Evolutionary conservation across 2,329 filamentous ascomycete genomes (phyloP), one percentile per base, ranked within the genome.

Genomic region (Fusarium nematophilum): DNA sequence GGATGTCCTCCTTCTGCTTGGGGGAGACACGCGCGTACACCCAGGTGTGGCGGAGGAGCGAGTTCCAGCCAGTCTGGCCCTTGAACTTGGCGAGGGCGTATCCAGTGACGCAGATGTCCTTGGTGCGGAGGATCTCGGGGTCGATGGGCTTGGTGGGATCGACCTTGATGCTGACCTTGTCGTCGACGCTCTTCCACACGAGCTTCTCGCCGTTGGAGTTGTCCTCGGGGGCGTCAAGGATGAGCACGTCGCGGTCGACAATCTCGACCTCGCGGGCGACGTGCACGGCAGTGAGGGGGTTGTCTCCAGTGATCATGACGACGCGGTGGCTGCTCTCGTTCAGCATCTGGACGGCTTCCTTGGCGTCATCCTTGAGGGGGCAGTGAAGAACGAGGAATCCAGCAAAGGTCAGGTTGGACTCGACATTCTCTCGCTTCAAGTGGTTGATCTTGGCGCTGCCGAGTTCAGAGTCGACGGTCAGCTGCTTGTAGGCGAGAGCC

Each of bases 231-330:
- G 94, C 92, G 74, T 99, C 95, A 21, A 99, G 83, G 67, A 99
- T 98, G 56, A 98, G 84, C 48, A 95, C 92, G 27, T 98, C 93
- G 52, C 95, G 90, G 71, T 99, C 95, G 13, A 99, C 93, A 74
- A 99, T 99, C 75, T 99, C 95, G 21, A 99, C 95, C 74, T 97
- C 90, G 59, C 90, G 89, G 13, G 95, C 95, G 52, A 99, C 95
- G 72, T 99, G 94, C 9, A 97, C 92, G 64, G 95, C 95, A 33
- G 95, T 99, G 46, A 99, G 84, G 10, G 95, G 94, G 75, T 99
- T 99, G 76, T 99, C 95, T 73, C 95, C 95, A 57, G 95, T 99
- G 65, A 99, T 99, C 95, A 99, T 99, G 67, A 99, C 91, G 39
- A 97, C 93, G 68, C 95, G 92, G 76, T 99, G 95, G 78, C 93